Base-by-base conservation (phyloP, 306 rosid genomes). In the Rubus parviflorus region DNA sequence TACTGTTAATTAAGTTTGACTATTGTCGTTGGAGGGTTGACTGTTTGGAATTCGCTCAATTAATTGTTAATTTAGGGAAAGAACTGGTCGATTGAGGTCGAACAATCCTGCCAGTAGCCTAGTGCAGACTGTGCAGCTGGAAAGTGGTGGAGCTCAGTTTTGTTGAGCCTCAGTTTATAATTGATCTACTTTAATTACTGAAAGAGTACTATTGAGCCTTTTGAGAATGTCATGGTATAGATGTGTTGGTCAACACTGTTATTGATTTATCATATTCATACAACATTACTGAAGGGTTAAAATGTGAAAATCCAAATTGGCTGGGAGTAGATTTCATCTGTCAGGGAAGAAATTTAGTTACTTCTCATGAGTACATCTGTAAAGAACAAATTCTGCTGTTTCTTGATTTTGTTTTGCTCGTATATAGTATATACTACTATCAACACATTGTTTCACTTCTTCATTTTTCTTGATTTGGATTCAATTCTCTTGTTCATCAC, bases 391-490 rank as follows among this genome's bases (percentile, higher is more conserved):
- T 51, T 35, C 3, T 8, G 20, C 19, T 38, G 37, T 40, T 38
- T 2, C 58, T 57, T 54, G 17, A 41, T 63, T 60, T 57, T 79
- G 78, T 19, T 74, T 58, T 76, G 65, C 41, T 78, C 16, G 37
- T 73, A 61, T 49, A n/a, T 74, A 45, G 37, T 73, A 61, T 49
- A n/a, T 74, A 45, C 42, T 48, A 20, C 51, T 37, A 48, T 74
- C 35, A 30, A 46, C 70, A 40, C 17, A 0, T 8, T 75, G 23
- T 47, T 22, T 54, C 54, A 72, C 37, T 43, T 23, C 7, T 71
- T 61, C 71, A 65, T 74, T 74, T 85, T 53, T 70, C 38, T 79
- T 83, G 75, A 82, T 77, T 51, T 75, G 64, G 77, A 76, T 77
- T 69, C 64, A 5, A 60, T 83, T 77, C 42, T 75, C 58, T 77